Evolutionary conservation across 768 basidiomycete genomes (phyloP).

Genomic region (Trametes cubensis): DNA sequence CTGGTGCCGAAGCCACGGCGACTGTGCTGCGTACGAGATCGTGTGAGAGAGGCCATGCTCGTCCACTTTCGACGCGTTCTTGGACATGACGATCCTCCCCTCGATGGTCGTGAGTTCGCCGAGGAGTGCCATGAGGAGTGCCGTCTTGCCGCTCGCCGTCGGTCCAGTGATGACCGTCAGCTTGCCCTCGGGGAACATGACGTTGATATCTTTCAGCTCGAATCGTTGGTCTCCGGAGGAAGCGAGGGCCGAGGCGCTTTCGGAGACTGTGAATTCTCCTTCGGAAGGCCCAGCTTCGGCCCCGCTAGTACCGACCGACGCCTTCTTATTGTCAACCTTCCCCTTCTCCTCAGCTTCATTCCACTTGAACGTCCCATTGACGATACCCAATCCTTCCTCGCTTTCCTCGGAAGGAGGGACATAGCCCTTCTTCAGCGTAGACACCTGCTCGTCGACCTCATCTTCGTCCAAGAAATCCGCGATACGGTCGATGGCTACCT

Average conservation of each 20-base stretch:
- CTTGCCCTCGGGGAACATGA: constrained; percentile 73
- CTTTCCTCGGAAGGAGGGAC: constrained; percentile 30
- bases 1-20: constrained; percentile 48
- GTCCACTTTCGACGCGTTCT: constrained; percentile 61
- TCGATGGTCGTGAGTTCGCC: constrained; percentile 69
- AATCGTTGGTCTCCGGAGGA: constrained; percentile 52
- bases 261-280: constrained; percentile 19
- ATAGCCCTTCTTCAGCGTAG: constrained; percentile 48
- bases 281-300: constrained; percentile 5
- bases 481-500: constrained; percentile 65
- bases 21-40: constrained; percentile 53
- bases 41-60: constrained; percentile 59
- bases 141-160: constrained; percentile 84
- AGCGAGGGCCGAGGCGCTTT: constrained; percentile 29
- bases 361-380: constrained; percentile 59
- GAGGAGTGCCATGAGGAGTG: constrained; percentile 71
- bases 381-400: constrained; percentile 48
- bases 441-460: constrained; percentile 64
- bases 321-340: constrained; percentile 15
- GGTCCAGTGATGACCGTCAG: constrained; percentile 76
- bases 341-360: constrained; percentile 46
- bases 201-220: constrained; percentile 64
- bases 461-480: constrained; percentile 62
- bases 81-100: constrained; percentile 64
- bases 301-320: constrained; percentile 20